Percentiles rank a stretch among this genome's conserved stretches.
Conservation (phyloP, 1,139 yeast species). For the Maudiozyma humilis region DNA sequence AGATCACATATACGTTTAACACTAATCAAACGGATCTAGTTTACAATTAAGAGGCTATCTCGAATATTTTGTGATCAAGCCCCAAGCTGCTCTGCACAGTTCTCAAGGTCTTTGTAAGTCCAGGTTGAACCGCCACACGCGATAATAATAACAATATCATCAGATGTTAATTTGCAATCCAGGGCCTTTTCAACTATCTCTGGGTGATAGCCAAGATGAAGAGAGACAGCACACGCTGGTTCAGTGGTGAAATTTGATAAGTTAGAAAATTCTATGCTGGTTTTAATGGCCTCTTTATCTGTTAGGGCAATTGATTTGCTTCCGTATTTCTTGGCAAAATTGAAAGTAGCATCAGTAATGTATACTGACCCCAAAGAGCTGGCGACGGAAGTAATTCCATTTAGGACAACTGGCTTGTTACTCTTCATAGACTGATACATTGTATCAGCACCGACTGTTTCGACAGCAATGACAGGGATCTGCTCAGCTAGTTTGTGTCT, state of each 20-base stretch:
- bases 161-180: conserved; percentile 30
- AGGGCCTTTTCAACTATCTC: conserved; percentile 33
- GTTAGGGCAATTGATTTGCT: conserved; percentile 42
- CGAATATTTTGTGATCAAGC: no score
- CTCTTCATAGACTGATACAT: conserved; percentile 41
- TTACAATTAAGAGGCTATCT: no score
- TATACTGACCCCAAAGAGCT: conserved; percentile 35
- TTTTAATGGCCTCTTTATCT: conserved; percentile 47
- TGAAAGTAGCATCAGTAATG: conserved; percentile 48
- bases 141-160: conserved; percentile 47
- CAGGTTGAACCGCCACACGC: conserved; percentile 53
- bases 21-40: no score
- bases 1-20: no score
- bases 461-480: conserved; percentile 47
- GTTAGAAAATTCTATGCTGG: conserved; percentile 43
- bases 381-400: conserved; percentile 46
- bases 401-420: conserved; percentile 37
- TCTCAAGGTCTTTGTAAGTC: neutral
- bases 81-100: neutral
- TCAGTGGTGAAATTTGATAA: conserved; percentile 47
- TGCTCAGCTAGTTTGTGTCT: conserved; percentile 33
- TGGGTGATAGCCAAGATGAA: conserved; percentile 42
- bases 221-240: conserved; percentile 70
- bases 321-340: conserved; percentile 33
- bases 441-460: conserved; percentile 53